A percentile compares a stretch with the other conserved stretches of the same genome.
phyloP scores from a whole-genome alignment of 139 green algal genomes.

The Nannochloris sp. region DNA sequence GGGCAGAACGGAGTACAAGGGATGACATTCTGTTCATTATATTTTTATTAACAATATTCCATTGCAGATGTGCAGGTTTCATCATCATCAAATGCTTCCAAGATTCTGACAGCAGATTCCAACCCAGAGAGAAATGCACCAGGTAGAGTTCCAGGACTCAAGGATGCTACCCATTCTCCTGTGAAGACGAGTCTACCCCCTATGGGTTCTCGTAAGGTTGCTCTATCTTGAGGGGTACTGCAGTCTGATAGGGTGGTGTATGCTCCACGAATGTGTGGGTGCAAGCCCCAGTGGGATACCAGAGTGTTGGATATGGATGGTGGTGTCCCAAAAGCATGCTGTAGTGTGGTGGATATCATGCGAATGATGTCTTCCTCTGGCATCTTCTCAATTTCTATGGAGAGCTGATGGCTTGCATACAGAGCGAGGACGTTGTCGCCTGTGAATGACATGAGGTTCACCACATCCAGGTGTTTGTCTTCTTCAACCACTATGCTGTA shows the following conservation, averaged over 20 bases:
- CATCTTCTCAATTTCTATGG: background rate
- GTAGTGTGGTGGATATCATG: slow-evolving; percentile 1
- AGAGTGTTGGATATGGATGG: background rate
- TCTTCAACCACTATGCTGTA: background rate
- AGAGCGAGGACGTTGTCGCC: slow-evolving; percentile 12
- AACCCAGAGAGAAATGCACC: slow-evolving; percentile 15
- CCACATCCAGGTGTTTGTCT: slow-evolving; percentile 3
- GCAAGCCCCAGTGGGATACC: slow-evolving; percentile 14
- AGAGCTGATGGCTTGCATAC: background rate
- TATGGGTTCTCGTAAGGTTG: slow-evolving; percentile 22
- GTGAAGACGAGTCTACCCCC: slow-evolving; percentile 16
- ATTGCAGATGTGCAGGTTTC: background rate
- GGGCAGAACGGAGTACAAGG: background rate
- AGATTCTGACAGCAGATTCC: background rate
- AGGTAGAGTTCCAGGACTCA: slow-evolving; percentile 10
- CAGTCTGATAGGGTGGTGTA: slow-evolving; percentile 12
- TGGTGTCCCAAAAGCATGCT: background rate
- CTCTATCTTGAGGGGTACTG: slow-evolving; percentile 10
- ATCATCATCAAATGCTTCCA: background rate
- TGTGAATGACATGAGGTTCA: slow-evolving; percentile 18
- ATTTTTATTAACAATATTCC: background rate
- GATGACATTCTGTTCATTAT: background rate
- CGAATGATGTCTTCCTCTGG: slow-evolving; percentile 7
- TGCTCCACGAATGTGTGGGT: slow-evolving; percentile 9
- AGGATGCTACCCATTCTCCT: slow-evolving; percentile 4